phyloP scores from a whole-genome alignment of 371 early-diverging fungal species.

The Actinomortierella wolfii region DNA sequence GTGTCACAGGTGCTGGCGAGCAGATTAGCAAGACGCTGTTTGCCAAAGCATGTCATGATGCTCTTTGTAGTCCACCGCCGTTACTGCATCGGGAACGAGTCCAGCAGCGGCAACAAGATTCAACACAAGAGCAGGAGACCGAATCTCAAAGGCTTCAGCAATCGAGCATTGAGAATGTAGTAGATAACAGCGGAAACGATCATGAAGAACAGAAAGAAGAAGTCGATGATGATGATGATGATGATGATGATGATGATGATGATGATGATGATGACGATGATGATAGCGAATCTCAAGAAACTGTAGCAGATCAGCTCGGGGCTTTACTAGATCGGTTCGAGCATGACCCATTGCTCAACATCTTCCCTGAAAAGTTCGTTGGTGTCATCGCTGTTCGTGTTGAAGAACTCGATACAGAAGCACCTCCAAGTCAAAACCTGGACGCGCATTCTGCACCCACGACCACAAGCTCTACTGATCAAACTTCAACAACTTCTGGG shows the following conservation, averaged over 20 bases:
- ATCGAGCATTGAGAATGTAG: conserved; percentile 25
- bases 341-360: conserved; percentile 49
- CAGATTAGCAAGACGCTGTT: conserved; percentile 77
- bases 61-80: conserved; percentile 7
- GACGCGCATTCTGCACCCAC: background rate
- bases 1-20: conserved; percentile 80
- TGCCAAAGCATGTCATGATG: conserved; percentile 57
- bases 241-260: background rate
- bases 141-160: too few species aligned
- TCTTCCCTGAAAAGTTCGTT: conserved; percentile 50
- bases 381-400: conserved; percentile 52
- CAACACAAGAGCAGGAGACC: too few species aligned
- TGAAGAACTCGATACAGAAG: conserved; percentile 20
- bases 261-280: background rate
- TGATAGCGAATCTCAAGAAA: background rate
- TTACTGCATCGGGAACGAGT: too few species aligned
- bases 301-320: conserved; percentile 3
- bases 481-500: background rate
- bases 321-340: conserved; percentile 8
- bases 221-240: conserved; percentile 6
- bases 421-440: background rate
- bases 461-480: conserved; percentile 1
- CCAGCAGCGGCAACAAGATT: too few species aligned
- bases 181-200: conserved; percentile 47
- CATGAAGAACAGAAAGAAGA: background rate